A percentile compares a stretch with the other conserved stretches of the same genome.
phyloP scores from a whole-genome alignment of 768 basidiomycete genomes.

The Lentinula aciculospora region DNA sequence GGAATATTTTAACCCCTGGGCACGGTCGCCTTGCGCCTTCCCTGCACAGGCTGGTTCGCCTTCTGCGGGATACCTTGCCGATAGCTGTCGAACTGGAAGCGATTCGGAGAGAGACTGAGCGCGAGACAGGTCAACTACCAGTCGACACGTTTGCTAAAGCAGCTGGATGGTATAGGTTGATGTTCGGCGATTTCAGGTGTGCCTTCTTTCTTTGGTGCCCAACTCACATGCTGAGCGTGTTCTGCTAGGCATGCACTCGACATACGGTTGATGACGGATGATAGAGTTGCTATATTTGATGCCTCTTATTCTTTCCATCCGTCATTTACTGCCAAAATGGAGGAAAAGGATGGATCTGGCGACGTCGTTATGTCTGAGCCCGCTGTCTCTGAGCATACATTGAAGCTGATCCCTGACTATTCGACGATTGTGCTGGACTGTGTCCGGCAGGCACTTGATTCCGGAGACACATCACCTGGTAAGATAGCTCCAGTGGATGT shows the following conservation, averaged over 20 bases:
- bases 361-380: constrained; percentile 9
- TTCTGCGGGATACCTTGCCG: constrained; percentile 74
- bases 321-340: not conserved
- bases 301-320: constrained; percentile 57
- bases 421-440: constrained; percentile 41
- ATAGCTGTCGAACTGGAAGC: constrained; percentile 68
- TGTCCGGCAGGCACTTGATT: constrained; percentile 33
- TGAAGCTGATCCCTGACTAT: constrained; percentile 61
- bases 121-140: constrained; percentile 20
- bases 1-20: constrained; percentile 58
- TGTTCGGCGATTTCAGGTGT: constrained; percentile 66
- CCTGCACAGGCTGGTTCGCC: constrained; percentile 57
- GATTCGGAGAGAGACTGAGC: constrained; percentile 32
- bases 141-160: constrained; percentile 75
- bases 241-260: constrained; percentile 66
- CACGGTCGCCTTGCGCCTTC: constrained; percentile 63
- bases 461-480: constrained; percentile 24
- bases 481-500: constrained; percentile 53
- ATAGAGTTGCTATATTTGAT: constrained; percentile 69
- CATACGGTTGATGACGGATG: constrained; percentile 64
- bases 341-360: not conserved
- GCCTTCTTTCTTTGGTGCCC: constrained; percentile 8
- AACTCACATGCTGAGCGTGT: not conserved
- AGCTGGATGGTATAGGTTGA: constrained; percentile 75
- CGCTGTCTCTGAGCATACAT: constrained; percentile 23